Evolutionary conservation across 1,139 yeast species (phyloP), one percentile per base, ranked within the genome.

Genomic region (Kluyveromyces sp.): DNA sequence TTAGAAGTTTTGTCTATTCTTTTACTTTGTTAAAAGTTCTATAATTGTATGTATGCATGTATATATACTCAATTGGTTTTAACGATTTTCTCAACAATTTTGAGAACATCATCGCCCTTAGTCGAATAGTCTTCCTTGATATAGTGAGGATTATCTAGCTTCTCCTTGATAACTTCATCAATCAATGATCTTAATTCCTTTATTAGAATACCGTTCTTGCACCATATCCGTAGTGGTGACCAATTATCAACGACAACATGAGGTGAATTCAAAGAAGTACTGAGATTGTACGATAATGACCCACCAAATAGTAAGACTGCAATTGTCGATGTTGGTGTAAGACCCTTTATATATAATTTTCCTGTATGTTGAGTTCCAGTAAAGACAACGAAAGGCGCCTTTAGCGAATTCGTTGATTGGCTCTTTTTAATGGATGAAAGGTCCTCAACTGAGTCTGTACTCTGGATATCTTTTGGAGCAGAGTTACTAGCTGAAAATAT

Each of bases 221-320:
- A 86, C 97, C 97, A 89, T 2, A 96, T 86, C 53, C 86, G 72
- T 34, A 92, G 71, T 6, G 95, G 89, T 32, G 85, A 66, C 96
- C 96, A 85, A 43, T 75, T 73, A 58, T 85, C 95, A 48, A 89
- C 61, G 29, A 83, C 74, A 48, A 83, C 72, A 42, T 89, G 88
- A 0, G 86, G 83, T 0, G 82, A 76, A 7, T 74, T 68, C 33
- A 59, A 62, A 3, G 69, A 69, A 1, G 70, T 67, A 2, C 66
- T 58, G 36, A 87, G 66, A 56, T 90, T 96, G 56, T 87, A 89
- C 29, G 74, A 67, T 15, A 92, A 74, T 0, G 75, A 75, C 3
- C 95, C 92, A 4, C 96, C 95, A 64, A 92, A 87, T 40, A 92
- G 68, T 25, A 89, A 63, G 3, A 86, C 74, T 0, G 95, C 81